Conservation (phyloP, 805 yeast genomes). For the Candida orba region DNA sequence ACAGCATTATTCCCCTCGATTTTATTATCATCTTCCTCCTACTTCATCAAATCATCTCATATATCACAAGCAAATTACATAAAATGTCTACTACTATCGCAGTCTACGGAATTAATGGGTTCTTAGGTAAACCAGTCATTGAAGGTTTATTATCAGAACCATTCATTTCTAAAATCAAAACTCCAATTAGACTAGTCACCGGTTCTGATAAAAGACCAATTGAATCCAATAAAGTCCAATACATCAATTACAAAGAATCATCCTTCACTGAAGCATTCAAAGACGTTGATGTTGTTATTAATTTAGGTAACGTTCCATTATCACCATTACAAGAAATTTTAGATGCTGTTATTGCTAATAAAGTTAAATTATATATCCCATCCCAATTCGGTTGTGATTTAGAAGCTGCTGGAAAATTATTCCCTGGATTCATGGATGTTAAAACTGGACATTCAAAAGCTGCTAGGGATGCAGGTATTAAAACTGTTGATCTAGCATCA, state of each 20-base stretch:
- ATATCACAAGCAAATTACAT: too few relatives aligned
- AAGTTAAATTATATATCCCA: conserved; percentile 49
- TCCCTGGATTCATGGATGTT: conserved; percentile 29
- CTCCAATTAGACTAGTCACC: conserved; percentile 47
- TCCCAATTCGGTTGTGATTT: conserved; percentile 53
- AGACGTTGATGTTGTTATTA: conserved; percentile 46
- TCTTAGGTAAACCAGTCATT: conserved; percentile 41
- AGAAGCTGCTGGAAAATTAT: conserved; percentile 18
- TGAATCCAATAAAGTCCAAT: conserved; percentile 17
- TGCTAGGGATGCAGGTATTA: conserved; percentile 38
- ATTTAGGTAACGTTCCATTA: conserved; percentile 29
- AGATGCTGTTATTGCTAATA: conserved; percentile 34
- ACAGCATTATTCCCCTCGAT: too few relatives aligned
- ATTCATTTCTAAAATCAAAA: conserved; percentile 34
- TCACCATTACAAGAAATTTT: conserved; percentile 28
- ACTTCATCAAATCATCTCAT: too few relatives aligned
- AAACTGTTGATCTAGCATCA: conserved; percentile 38
- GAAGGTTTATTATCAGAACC: conserved; percentile 36
- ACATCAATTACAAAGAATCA: conserved; percentile 8
- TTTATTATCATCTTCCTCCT: too few relatives aligned
- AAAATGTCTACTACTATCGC: conserved; percentile 34
- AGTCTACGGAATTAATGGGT: conserved; percentile 46
- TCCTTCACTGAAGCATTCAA: conserved; percentile 31
- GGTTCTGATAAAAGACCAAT: conserved; percentile 12
- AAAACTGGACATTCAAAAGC: conserved; percentile 32